These are phyloP conservation scores for Ichthyophthirius multifiliis DNA, from an alignment of 169 alveolate species.

Conservation along the genomic window DNA sequence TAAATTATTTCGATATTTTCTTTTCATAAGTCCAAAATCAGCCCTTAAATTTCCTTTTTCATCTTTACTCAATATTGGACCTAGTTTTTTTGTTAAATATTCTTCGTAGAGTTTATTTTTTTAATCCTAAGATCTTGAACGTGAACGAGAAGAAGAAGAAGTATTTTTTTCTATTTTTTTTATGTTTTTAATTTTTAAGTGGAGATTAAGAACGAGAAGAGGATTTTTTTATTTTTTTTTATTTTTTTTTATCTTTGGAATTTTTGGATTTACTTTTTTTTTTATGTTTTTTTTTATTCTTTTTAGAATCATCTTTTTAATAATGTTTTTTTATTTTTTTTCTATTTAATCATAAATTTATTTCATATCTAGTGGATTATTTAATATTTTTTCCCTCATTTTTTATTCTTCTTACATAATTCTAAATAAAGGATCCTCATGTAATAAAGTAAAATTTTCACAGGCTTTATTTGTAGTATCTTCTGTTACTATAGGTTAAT, in stretches of 20 bases:
- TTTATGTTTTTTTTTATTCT: conserved; percentile 47
- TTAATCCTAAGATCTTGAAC: background rate
- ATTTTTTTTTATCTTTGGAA: conserved; percentile 31
- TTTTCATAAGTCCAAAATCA: background rate
- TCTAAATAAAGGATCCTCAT: conserved; percentile 78
- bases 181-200: background rate
- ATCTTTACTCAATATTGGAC: background rate
- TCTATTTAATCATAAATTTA: conserved; percentile 47
- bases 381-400: conserved; percentile 45
- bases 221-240: conserved; percentile 25
- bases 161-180: background rate
- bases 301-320: conserved; percentile 24
- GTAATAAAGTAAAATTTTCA: conserved; percentile 66
- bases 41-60: background rate
- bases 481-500: conserved; percentile 29
- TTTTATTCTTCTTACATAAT: conserved; percentile 71
- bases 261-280: conserved; percentile 38
- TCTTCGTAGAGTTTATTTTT: background rate
- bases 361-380: conserved; percentile 72
- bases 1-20: background rate
- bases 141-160: background rate
- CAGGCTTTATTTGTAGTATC: conserved; percentile 60
- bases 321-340: conserved; percentile 43
- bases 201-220: background rate
- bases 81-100: background rate